Evolutionary conservation across 495 filamentous ascomycete species (phyloP).

Genomic region (Podospora pseudocomata): DNA sequence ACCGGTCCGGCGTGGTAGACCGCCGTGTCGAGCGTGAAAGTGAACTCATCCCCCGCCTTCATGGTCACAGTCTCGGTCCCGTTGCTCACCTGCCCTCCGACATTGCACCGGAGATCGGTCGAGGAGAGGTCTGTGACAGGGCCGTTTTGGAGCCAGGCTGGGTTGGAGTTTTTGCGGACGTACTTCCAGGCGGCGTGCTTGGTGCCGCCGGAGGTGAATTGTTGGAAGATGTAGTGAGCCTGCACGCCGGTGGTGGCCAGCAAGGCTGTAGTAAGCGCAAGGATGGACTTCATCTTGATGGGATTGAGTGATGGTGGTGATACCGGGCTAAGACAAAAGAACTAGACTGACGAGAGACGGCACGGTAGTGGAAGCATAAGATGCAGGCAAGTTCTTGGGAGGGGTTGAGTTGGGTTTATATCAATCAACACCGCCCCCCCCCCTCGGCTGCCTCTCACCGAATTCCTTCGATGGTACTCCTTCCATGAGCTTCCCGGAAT

Average conservation of each 20-base stretch:
- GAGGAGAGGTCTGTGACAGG: conserved; percentile 53
- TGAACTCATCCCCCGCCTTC: conserved; percentile 50
- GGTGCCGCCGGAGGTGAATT: conserved; percentile 41
- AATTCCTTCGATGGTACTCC: background rate
- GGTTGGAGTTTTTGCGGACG: conserved; percentile 53
- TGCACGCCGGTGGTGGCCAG: conserved; percentile 28
- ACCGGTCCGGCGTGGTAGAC: conserved; percentile 57
- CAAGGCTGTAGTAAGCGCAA: conserved; percentile 26
- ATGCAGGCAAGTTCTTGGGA: background rate
- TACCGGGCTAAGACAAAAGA: background rate
- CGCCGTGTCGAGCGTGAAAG: conserved; percentile 48
- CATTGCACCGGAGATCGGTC: conserved; percentile 57
- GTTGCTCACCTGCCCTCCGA: conserved; percentile 46
- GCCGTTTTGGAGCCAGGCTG: conserved; percentile 46
- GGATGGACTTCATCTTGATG: conserved; percentile 35
- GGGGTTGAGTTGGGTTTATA: background rate
- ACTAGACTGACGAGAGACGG: background rate
- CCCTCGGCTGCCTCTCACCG: background rate
- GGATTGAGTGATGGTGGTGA: background rate
- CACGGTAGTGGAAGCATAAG: conserved; percentile 11
- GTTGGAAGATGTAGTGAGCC: conserved; percentile 50
- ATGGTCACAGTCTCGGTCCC: conserved; percentile 46
- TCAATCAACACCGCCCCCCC: background rate
- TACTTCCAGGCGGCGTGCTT: conserved; percentile 48
- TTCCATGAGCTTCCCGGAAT: background rate